Conservation (phyloP, 257 asterid genomes). For the Ocimum tenuiflorum region DNA sequence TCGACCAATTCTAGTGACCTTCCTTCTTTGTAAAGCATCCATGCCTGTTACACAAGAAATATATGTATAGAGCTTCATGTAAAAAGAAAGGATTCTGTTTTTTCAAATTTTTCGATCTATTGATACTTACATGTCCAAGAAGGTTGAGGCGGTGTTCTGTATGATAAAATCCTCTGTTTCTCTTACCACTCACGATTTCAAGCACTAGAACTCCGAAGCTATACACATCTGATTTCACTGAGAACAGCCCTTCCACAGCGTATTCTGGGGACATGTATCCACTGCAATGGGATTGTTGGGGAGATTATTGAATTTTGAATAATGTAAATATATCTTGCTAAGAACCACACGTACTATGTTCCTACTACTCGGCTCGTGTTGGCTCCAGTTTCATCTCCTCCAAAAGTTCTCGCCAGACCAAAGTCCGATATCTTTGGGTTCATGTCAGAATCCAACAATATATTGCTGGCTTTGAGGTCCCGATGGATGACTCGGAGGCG, state of each 20-base stretch:
- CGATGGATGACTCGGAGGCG: slow-evolving; percentile 1
- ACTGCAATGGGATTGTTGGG: slow-evolving; percentile 2
- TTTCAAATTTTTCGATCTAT: too few species aligned
- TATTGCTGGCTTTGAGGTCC: slow-evolving; percentile 35
- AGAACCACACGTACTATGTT: slow-evolving; percentile 32
- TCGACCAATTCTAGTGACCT: slow-evolving; percentile 28
- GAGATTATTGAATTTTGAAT: not conserved
- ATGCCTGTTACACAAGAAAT: slow-evolving; percentile 21
- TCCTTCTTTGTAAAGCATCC: slow-evolving; percentile 33
- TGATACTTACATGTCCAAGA: slow-evolving; percentile 29
- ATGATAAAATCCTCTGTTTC: slow-evolving; percentile 19
- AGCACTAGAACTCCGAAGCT: slow-evolving; percentile 29
- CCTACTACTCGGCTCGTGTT: slow-evolving; percentile 33
- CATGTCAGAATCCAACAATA: slow-evolving; percentile 24
- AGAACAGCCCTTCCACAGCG: slow-evolving; percentile 18
- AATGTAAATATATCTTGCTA: not conserved
- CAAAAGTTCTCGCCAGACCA: slow-evolving; percentile 17
- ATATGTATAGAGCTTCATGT: too few species aligned
- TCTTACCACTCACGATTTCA: slow-evolving; percentile 25
- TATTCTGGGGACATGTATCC: slow-evolving; percentile 34
- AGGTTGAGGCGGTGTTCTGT: slow-evolving; percentile 22
- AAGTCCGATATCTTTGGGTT: slow-evolving; percentile 32
- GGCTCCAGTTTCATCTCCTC: slow-evolving; percentile 19
- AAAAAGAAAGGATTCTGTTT: too few species aligned
- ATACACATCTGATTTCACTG: slow-evolving; percentile 28